Evolutionary conservation across 805 yeast species (phyloP).

Genomic region (Candida dendrica): DNA sequence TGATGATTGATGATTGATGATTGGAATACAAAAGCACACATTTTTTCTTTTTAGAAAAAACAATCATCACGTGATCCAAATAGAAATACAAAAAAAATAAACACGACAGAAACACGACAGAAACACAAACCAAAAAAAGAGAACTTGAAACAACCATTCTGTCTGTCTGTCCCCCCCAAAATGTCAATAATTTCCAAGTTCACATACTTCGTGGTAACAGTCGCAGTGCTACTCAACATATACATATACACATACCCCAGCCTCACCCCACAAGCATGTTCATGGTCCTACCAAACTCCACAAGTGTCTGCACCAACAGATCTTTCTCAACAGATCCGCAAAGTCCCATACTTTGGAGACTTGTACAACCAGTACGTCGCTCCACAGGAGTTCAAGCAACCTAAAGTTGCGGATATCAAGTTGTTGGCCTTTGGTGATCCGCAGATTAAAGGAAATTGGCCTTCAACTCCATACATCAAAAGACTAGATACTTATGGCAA

Average conservation of each 20-base stretch:
- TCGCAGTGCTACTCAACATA: constrained; percentile 44
- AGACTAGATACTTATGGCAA: constrained; percentile 83
- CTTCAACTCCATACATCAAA: constrained; percentile 60
- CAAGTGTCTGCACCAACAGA: constrained; percentile 10
- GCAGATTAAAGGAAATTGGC: constrained; percentile 88
- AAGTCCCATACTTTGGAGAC: constrained; percentile 16
- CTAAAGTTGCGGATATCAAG: constrained; percentile 39
- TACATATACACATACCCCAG: constrained; percentile 78
- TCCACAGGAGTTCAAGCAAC: constrained; percentile 7
- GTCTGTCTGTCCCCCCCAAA: too few relatives aligned
- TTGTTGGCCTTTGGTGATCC: constrained; percentile 92
- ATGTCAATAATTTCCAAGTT: constrained; percentile 18
- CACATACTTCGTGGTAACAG: constrained; percentile 15
- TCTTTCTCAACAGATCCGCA: constrained; percentile 6
- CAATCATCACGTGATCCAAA: neutral
- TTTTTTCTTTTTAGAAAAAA: too few relatives aligned
- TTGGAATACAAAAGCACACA: too few relatives aligned
- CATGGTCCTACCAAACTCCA: constrained; percentile 40
- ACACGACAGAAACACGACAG: constrained; percentile 16
- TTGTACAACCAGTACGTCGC: constrained; percentile 22
- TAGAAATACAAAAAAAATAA: constrained; percentile 22
- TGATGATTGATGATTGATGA: too few relatives aligned
- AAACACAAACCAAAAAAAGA: neutral
- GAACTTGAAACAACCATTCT: neutral
- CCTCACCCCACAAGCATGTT: constrained; percentile 42